A percentile compares a stretch with the other conserved stretches of the same genome.
These are phyloP conservation scores for Leptoxyphium fumago DNA, from an alignment of 2,329 filamentous ascomycete species.

Conservation along the genomic window DNA sequence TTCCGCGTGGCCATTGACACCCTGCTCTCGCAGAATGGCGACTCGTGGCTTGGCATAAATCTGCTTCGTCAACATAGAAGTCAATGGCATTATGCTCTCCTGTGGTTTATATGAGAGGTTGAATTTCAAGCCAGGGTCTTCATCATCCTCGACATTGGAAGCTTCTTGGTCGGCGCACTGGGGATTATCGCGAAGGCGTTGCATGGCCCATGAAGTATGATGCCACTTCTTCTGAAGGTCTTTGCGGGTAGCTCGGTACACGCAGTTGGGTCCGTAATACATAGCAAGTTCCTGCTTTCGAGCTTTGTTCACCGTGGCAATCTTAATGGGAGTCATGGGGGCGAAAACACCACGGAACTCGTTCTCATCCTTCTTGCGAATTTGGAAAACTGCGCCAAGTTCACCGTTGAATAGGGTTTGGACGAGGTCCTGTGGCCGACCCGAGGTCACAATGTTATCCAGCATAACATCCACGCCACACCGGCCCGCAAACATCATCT, in stretches of 20 bases:
- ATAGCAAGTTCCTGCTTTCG: slow-evolving; percentile 65
- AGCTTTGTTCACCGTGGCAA: slow-evolving; percentile 57
- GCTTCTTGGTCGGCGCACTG: slow-evolving; percentile 75
- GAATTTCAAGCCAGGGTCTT: slow-evolving; percentile 72
- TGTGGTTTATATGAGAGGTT: slow-evolving; percentile 66
- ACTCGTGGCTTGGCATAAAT: slow-evolving; percentile 58
- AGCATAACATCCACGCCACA: slow-evolving; percentile 77
- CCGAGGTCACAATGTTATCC: slow-evolving; percentile 54
- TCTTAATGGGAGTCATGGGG: slow-evolving; percentile 65
- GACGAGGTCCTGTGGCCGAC: slow-evolving; percentile 43
- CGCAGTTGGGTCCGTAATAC: slow-evolving; percentile 50
- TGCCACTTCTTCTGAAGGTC: slow-evolving; percentile 81
- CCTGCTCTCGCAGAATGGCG: slow-evolving; percentile 87
- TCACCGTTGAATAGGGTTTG: slow-evolving; percentile 90
- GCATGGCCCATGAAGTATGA: slow-evolving; percentile 79
- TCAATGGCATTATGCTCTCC: slow-evolving; percentile 59
- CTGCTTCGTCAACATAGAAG: slow-evolving; percentile 44
- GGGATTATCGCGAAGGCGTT: slow-evolving; percentile 78
- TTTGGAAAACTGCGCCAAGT: slow-evolving; percentile 88
- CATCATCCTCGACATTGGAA: slow-evolving; percentile 55
- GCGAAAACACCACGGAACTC: slow-evolving; percentile 84
- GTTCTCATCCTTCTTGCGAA: slow-evolving; percentile 68
- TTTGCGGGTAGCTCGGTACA: slow-evolving; percentile 55
- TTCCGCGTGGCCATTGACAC: slow-evolving; percentile 90
- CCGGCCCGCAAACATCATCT: slow-evolving; percentile 97